Base-by-base conservation (phyloP, 2,329 filamentous ascomycete species). In the Ceratocystis colombiana region DNA sequence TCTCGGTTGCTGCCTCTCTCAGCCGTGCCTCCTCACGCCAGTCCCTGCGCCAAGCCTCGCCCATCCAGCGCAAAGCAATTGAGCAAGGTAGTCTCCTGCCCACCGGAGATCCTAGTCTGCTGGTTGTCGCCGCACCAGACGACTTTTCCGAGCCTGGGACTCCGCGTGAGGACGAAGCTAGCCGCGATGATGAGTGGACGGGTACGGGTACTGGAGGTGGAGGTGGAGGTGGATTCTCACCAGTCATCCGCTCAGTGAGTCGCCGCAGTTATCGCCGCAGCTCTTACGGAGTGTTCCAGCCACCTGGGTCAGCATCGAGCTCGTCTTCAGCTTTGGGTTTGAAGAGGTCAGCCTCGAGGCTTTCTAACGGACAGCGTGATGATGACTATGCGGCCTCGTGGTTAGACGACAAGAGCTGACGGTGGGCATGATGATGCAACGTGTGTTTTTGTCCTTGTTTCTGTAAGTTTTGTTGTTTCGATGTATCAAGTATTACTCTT, bases 71-170 rank as follows among this genome's bases (percentile, higher is more conserved):
- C 1, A 46, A 50, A 12, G 66, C 66, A 5, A 28, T 67, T 20
- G 66, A 67, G 30, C 46, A 67, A 28, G 66, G 66, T 3, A 65
- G 63, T 15, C 57, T 68, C 48, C 44, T 68, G 46, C 64, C 64
- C 41, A 66, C 67, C 6, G 61, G 55, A 5, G 67, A 68, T 25
- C 61, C 67, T 5, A 78, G 77, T 7, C 73, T 89, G 50, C 77
- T 89, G 3, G 82, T 89, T 17, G 84, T 89, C 12, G 82, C 83
- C 67, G 86, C 85, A 0, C 86, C 86, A 0, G 76, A 77, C 10
- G 85, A 88, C 68, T 10, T 33, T 15, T 88, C 84, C 3, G 80
- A 83, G 68, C 82, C 83, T 1, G 76, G 76, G 1, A 82, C 81
- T 4, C 83, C 83, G 10, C 33, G 48, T 8, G 64, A 65, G 1